Evolutionary conservation across 768 basidiomycete species (phyloP).

Genomic region (Tulasnella sp.): DNA sequence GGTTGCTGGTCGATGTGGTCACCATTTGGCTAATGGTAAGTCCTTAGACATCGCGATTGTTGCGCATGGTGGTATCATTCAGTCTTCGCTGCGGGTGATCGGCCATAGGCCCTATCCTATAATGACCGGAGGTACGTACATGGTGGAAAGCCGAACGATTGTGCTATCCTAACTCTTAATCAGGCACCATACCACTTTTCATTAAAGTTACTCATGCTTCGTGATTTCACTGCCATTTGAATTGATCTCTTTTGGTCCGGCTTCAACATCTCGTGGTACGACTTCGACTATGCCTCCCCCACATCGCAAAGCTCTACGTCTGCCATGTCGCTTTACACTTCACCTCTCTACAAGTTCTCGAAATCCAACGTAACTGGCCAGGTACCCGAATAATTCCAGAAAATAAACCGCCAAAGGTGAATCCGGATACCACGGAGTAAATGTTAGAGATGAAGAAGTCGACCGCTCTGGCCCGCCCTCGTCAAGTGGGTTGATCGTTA

Average conservation of each 20-base stretch:
- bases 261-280: too few relatives aligned
- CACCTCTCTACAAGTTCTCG: background rate
- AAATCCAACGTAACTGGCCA: background rate
- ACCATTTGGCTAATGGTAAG: background rate
- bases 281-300: too few relatives aligned
- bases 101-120: constrained; percentile 48
- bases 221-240: background rate
- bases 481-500: too few relatives aligned
- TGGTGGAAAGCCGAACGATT: background rate
- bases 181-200: constrained; percentile 16
- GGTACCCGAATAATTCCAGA: too few relatives aligned
- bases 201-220: constrained; percentile 11
- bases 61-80: constrained; percentile 61
- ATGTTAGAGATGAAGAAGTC: too few relatives aligned
- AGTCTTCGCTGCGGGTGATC: constrained; percentile 50
- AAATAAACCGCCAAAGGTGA: too few relatives aligned
- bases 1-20: background rate
- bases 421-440: too few relatives aligned
- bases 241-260: background rate
- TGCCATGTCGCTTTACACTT: background rate
- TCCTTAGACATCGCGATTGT: constrained; percentile 61
- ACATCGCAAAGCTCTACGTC: background rate
- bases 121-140: constrained; percentile 59
- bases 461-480: too few relatives aligned
- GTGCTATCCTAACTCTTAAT: background rate